A percentile compares a stretch with the other conserved stretches of the same genome.
These are phyloP conservation scores for Phytophthora pinifolia DNA, from an alignment of 352 stramenopile genomes.

Conservation along the genomic window DNA sequence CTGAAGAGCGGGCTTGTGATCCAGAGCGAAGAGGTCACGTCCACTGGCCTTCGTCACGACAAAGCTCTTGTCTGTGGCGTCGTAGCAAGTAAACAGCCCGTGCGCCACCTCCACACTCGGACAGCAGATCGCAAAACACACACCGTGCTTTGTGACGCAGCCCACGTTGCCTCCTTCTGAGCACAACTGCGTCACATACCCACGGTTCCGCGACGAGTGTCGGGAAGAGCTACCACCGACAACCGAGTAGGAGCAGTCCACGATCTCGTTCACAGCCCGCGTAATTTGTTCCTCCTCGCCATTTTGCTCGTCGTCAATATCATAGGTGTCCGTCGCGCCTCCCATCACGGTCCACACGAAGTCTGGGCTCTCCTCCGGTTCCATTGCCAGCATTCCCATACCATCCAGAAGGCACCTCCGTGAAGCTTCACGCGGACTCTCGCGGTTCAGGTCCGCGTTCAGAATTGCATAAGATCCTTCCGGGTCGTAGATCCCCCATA, in stretches of 20 bases:
- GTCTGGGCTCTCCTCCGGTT: slow-evolving; percentile 72
- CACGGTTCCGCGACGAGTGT: slow-evolving; percentile 21
- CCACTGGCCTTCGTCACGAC: slow-evolving; percentile 64
- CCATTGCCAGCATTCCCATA: slow-evolving; percentile 74
- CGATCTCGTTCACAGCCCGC: slow-evolving; percentile 64
- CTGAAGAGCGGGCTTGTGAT: slow-evolving; percentile 72
- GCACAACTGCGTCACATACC: slow-evolving; percentile 66
- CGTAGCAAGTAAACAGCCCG: slow-evolving; percentile 84
- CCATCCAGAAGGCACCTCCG: slow-evolving; percentile 61
- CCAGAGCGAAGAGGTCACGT: slow-evolving; percentile 58
- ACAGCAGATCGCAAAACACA: slow-evolving; percentile 76
- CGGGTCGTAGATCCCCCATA: slow-evolving; percentile 85
- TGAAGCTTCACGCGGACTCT: slow-evolving; percentile 65
- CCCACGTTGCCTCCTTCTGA: slow-evolving; percentile 62
- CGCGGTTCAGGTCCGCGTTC: slow-evolving; percentile 59
- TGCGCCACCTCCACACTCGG: slow-evolving; percentile 79
- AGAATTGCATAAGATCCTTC: slow-evolving; percentile 82
- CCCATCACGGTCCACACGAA: slow-evolving; percentile 74
- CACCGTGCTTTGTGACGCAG: slow-evolving; percentile 68
- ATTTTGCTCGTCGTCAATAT: slow-evolving; percentile 45
- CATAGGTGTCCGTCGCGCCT: slow-evolving; percentile 37
- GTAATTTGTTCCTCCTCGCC: slow-evolving; percentile 71
- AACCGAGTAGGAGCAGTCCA: slow-evolving; percentile 72
- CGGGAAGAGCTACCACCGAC: slow-evolving; percentile 59
- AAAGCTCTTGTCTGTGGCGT: slow-evolving; percentile 69